Conservation (phyloP, 768 basidiomycete species). For the Podaxis sp. region DNA sequence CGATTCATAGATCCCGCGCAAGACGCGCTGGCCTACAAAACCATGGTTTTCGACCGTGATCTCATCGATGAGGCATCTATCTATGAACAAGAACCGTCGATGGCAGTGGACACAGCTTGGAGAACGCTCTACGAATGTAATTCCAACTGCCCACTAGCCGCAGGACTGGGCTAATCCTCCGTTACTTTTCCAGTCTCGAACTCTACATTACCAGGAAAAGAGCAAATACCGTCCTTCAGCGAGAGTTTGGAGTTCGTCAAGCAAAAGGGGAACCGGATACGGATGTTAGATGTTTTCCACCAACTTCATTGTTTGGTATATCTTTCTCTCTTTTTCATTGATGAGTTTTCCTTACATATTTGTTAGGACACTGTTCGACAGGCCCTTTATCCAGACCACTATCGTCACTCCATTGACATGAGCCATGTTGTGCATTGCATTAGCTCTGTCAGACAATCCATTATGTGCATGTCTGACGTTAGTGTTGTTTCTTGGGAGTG, state of each 20-base stretch:
- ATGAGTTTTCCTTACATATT: neutral
- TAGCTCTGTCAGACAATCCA: constrained; percentile 10
- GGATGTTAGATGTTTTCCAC: constrained; percentile 8
- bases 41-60: neutral
- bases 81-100: constrained; percentile 5
- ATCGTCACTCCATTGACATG: neutral
- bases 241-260: constrained; percentile 2
- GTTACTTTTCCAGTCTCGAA: neutral
- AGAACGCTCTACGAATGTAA: constrained; percentile 9
- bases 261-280: neutral
- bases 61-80: neutral
- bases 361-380: constrained; percentile 3
- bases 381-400: constrained; percentile 4
- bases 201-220: constrained; percentile 3
- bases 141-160: neutral
- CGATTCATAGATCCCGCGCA: neutral
- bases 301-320: constrained; percentile 10
- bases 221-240: neutral
- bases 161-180: neutral
- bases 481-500: constrained; percentile 12
- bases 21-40: neutral
- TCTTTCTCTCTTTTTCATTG: neutral
- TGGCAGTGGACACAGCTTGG: constrained; percentile 4
- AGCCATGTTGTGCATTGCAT: constrained; percentile 7
- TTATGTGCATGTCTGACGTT: constrained; percentile 11